These are phyloP conservation scores for Mychonastes homosphaera DNA, from an alignment of 139 green algal genomes.

Conservation along the genomic window DNA sequence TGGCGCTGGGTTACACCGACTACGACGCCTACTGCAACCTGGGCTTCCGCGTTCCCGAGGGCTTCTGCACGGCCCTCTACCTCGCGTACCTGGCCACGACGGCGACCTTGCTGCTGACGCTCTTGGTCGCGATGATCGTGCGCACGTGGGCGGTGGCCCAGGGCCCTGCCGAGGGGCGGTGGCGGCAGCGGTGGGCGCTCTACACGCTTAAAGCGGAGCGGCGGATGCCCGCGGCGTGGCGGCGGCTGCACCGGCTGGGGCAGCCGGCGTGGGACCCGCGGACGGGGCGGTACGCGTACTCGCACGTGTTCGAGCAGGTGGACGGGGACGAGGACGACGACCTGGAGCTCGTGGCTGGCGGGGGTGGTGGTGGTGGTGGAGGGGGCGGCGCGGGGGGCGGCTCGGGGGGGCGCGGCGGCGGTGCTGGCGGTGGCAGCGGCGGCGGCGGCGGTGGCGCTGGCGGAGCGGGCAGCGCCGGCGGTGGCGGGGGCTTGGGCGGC, in stretches of 20 bases:
- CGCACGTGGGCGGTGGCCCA: slow-evolving; percentile 2
- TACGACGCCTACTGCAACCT: slow-evolving; percentile 21
- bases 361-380: not conserved
- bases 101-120: slow-evolving; percentile 33
- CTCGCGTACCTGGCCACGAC: slow-evolving; percentile 33
- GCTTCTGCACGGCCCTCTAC: slow-evolving; percentile 36
- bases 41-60: slow-evolving; percentile 23
- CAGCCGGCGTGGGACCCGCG: slow-evolving; percentile 13
- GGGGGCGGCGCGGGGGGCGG: not conserved
- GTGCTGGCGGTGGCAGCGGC: not conserved
- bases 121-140: slow-evolving; percentile 30
- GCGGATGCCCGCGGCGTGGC: slow-evolving; percentile 2
- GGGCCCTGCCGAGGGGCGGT: not conserved
- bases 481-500: not conserved
- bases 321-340: slow-evolving; percentile 24
- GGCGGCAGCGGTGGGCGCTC: slow-evolving; percentile 10
- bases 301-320: slow-evolving; percentile 42
- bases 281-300: not conserved
- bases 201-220: slow-evolving; percentile 22
- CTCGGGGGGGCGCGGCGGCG: slow-evolving; percentile 11
- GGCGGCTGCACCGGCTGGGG: slow-evolving; percentile 15
- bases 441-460: slow-evolving; percentile 1
- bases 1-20: slow-evolving; percentile 33
- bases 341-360: too few relatives aligned
- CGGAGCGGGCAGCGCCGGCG: too few relatives aligned